phyloP scores from a whole-genome alignment of 805 yeast genomes.

The Starmerella bacillaris region DNA sequence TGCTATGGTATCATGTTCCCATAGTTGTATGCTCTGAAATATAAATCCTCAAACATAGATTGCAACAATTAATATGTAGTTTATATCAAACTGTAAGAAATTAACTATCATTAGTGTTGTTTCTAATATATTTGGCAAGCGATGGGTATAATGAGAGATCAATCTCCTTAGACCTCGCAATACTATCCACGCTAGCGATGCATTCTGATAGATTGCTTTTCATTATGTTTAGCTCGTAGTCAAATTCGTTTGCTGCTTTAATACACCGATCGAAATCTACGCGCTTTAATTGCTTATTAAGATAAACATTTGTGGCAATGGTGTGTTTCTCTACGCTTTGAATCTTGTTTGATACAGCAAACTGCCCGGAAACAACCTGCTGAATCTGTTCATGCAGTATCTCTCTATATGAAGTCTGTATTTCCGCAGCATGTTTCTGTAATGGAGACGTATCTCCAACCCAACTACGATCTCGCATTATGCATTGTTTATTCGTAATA shows the following conservation, averaged over 20 bases:
- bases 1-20: too few species aligned
- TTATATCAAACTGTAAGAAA: neutral
- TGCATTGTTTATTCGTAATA: neutral
- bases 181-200: slow-evolving; percentile 1
- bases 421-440: slow-evolving; percentile 2
- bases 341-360: slow-evolving; percentile 3
- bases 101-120: neutral
- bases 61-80: neutral
- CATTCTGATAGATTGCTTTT: slow-evolving; percentile 5
- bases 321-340: slow-evolving; percentile 8
- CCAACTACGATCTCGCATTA: slow-evolving; percentile 4
- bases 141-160: neutral
- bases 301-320: neutral
- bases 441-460: slow-evolving; percentile 6
- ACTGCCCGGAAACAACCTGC: slow-evolving; percentile 5
- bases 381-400: slow-evolving; percentile 4
- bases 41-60: too few species aligned
- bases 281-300: slow-evolving; percentile 2
- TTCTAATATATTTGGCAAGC: neutral
- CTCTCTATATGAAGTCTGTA: slow-evolving; percentile 2
- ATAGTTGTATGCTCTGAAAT: too few species aligned
- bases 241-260: slow-evolving; percentile 2
- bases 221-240: slow-evolving; percentile 1
- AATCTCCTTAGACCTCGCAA: slow-evolving; percentile 1
- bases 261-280: slow-evolving; percentile 1